Evolutionary conservation across 2,329 filamentous ascomycete species (phyloP), one percentile per base, ranked within the genome.

Genomic region (Pestalotiopsis fici): DNA sequence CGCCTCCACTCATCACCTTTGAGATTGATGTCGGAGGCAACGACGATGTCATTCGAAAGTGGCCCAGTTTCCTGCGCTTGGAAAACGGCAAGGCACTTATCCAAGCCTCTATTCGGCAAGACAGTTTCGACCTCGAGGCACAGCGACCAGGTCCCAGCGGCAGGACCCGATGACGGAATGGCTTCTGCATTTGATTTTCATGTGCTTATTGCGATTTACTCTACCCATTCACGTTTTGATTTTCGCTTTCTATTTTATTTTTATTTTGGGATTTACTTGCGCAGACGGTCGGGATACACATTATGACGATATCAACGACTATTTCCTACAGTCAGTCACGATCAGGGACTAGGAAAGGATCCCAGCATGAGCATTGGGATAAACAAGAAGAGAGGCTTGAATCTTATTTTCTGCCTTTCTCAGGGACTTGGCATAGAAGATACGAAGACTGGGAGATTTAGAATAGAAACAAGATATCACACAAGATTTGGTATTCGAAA

Each of bases 11-110:
- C 4, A 23, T 66, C 31, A 60, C 61, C 27, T 69, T 69, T n/a
- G 67, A 69, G 25, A 65, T 69, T 56, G 67, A 69, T 55, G 65
- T 69, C 5, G 67, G 67, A 23, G 43, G 59, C 27, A 47, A 66
- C 55, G 64, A 64, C 47, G 55, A 65, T 13, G 67, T 50, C 5
- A 54, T 67, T 31, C 28, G 59, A n/a, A 64, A 69, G 13, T 67
- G 65, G 67, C 65, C 67, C 28, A 65, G 62, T 50, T 69, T 69
- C 37, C 43, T 69, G 23, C 35, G 62, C 27, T 57, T 69, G 50
- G 59, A 59, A 31, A 55, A 66, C 13, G 67, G 67, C 43, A 54
- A 57, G 28, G 67, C 65, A 9, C 28, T 67, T 9, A 59, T 69
- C 31, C 56, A 64, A 55, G 67, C 67, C 37, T 59, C 55, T 4